A percentile compares a stretch with the other conserved stretches of the same genome.
These are phyloP conservation scores for Arachnomyces sp. DNA, from an alignment of 2,329 filamentous ascomycete genomes.

Conservation along the genomic window DNA sequence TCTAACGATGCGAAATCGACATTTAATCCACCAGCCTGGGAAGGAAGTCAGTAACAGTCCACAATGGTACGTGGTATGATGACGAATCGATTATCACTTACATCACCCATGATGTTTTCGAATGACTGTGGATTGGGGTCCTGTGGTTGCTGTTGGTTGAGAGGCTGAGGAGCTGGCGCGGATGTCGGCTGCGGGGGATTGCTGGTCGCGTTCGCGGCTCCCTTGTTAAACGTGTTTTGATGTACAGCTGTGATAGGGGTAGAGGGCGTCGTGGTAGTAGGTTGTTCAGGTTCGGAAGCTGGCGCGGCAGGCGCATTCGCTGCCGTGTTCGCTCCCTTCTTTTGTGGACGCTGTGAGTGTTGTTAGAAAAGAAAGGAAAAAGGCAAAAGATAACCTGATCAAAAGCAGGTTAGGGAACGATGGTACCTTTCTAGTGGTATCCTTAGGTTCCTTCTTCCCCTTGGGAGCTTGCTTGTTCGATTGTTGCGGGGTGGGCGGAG, in stretches of 20 bases:
- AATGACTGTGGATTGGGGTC: constrained; percentile 13
- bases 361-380: constrained; percentile 13
- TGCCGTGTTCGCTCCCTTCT: constrained; percentile 34
- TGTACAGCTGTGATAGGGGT: constrained; percentile 43
- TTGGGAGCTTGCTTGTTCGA: constrained; percentile 52
- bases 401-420: constrained; percentile 5
- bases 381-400: constrained; percentile 2
- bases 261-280: constrained; percentile 41
- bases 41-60: constrained; percentile 12
- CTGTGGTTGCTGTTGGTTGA: constrained; percentile 17
- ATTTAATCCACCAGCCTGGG: constrained; percentile 27
- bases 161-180: constrained; percentile 15
- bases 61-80: too few species aligned
- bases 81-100: constrained; percentile 16
- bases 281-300: constrained; percentile 40
- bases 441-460: constrained; percentile 50
- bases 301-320: constrained; percentile 34
- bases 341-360: constrained; percentile 30
- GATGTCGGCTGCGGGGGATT: constrained; percentile 22
- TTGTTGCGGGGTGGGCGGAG: constrained; percentile 56
- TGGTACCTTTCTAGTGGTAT: constrained; percentile 44
- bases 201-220: constrained; percentile 25
- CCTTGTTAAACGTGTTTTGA: constrained; percentile 37
- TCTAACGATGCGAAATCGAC: constrained; percentile 40
- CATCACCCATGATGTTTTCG: constrained; percentile 17